Evolutionary conservation across 371 early-diverging fungal species (phyloP).

Genomic region (Cokeromyces recurvatus): DNA sequence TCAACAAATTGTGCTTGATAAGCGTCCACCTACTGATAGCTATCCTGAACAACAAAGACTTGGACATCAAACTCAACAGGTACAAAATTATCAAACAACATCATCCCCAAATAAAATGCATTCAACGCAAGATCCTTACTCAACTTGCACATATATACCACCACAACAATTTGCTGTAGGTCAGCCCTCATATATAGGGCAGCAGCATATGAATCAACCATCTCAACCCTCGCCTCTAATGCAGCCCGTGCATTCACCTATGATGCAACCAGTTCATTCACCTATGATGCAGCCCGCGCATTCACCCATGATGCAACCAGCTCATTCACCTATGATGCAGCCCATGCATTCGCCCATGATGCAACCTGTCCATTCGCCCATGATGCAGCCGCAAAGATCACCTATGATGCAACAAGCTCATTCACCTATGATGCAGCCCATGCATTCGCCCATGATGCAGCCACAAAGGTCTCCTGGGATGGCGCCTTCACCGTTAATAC

Average conservation of each 20-base stretch:
- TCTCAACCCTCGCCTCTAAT: too few relatives aligned
- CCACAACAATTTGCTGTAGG: too few relatives aligned
- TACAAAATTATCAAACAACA: constrained; percentile 5
- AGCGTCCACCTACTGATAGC: too few relatives aligned
- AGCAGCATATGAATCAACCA: too few relatives aligned
- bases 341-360: constrained; percentile 17
- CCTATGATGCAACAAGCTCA: constrained; percentile 17
- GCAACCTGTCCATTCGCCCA: constrained; percentile 14
- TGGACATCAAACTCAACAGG: constrained; percentile 9
- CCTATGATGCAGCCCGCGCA: constrained; percentile 15
- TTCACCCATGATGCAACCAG: constrained; percentile 15
- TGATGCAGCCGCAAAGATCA: constrained; percentile 16
- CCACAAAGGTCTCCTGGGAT: constrained; percentile 10
- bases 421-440: constrained; percentile 12
- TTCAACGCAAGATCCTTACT: too few relatives aligned
- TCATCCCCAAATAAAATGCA: background rate
- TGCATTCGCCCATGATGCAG: constrained; percentile 15
- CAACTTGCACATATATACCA: too few relatives aligned
- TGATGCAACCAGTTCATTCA: background rate
- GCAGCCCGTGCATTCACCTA: too few relatives aligned
- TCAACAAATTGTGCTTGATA: constrained; percentile 3
- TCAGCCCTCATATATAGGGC: too few relatives aligned
- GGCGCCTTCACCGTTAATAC: constrained; percentile 4
- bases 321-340: constrained; percentile 1
- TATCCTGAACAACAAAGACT: too few relatives aligned